Evolutionary conservation across 2,329 filamentous ascomycete genomes (phyloP), one percentile per base, ranked within the genome.

Genomic region (Penicillium carneum): DNA sequence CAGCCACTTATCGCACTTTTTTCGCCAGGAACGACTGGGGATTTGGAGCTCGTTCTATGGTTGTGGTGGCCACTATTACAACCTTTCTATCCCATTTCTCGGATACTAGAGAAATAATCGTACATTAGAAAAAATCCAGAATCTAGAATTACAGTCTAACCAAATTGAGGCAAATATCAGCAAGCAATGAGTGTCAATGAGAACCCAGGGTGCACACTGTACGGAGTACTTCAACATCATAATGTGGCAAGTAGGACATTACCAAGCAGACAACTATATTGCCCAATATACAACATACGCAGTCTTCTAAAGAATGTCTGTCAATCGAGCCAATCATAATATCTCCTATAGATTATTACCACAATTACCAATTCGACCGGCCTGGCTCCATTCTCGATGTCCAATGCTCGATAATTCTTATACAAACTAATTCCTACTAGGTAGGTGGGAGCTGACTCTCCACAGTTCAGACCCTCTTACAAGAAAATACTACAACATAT

Each of bases 1-100:
- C 39, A 31, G 42, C 46, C 42, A 41, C 10, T 23, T 31, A 4
- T 18, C 23, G 20, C 7, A 9, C 29, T 38, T 23, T 48, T 48
- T 41, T 53, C 7, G 49, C 56, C 56, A 59, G 56, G 56, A 53
- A 59, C 56, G 48, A 23, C 51, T 47, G n/a, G 18, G 26, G 38
- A 2, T 20, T 43, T 46, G 12, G 26, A 31, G 31, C 16, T 33
- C 38, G 9, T 42, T 56, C 23, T 49, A 43, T 31, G 41, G 31
- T 29, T 54, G 14, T n/a, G 29, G 38, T 56, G 23, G 57, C 57
- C 57, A 59, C 50, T 43, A 60, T n/a, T 43, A 60, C 23, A 43
- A 58, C 7, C 16, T 14, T 42, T 58, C 56, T 31, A 45, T 45
- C 16, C n/a, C 9, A 20, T 43, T 53, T 39, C n/a, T 50, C 29